Evolutionary conservation across 441 rosid genomes (phyloP).

Genomic region (Populus trichocarpa): DNA sequence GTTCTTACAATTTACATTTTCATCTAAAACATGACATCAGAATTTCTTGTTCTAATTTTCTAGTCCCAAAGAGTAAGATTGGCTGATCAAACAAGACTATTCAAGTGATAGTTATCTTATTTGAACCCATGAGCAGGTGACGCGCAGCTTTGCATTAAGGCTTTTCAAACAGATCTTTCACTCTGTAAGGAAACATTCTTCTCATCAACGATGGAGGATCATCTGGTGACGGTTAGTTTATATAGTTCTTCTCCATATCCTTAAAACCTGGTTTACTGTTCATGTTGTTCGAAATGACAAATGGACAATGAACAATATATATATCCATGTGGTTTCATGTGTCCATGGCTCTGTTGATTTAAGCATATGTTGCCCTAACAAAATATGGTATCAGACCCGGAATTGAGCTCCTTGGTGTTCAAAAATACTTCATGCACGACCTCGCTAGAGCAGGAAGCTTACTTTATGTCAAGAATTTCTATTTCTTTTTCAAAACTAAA

Average conservation of each 20-base stretch:
- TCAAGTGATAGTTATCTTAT: neutral
- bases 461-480: neutral
- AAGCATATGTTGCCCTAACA: neutral
- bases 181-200: constrained; percentile 87
- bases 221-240: constrained; percentile 57
- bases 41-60: neutral
- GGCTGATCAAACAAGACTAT: neutral
- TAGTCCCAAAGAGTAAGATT: neutral
- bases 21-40: neutral
- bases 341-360: neutral
- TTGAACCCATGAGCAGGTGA: too few species aligned
- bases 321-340: too few species aligned
- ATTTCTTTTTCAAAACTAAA: neutral
- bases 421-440: neutral
- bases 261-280: neutral
- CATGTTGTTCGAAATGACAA: neutral
- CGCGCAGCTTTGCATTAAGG: too few species aligned
- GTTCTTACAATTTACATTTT: neutral
- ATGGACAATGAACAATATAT: neutral
- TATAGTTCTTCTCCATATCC: neutral
- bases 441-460: neutral
- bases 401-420: neutral
- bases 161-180: constrained; percentile 23
- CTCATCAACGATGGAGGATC: constrained; percentile 73
- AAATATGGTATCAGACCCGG: neutral